These are phyloP conservation scores for Larix kaempferi DNA, from an alignment of 75 land plant species.

Conservation along the genomic window DNA sequence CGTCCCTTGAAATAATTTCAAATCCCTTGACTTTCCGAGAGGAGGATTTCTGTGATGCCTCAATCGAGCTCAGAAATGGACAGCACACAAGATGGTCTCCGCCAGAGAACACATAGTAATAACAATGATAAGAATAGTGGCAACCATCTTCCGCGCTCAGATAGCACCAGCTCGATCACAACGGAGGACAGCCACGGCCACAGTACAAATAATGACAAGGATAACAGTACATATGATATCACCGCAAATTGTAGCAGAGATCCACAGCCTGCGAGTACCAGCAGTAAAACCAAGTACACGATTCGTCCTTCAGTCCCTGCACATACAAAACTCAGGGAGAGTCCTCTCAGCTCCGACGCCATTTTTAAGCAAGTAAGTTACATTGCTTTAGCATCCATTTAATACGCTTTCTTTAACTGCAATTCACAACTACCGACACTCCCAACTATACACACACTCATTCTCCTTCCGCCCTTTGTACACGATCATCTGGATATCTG, in stretches of 20 bases:
- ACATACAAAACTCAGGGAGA: constrained; percentile 62
- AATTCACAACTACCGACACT: background rate
- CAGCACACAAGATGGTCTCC: too few relatives aligned
- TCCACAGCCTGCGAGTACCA: too few relatives aligned
- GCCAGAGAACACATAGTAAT: too few relatives aligned
- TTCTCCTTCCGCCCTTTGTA: background rate
- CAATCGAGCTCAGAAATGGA: too few relatives aligned
- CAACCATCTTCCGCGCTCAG: background rate
- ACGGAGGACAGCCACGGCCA: background rate
- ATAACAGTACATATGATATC: background rate
- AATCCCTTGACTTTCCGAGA: too few relatives aligned
- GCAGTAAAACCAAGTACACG: constrained; percentile 1
- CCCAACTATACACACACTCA: background rate
- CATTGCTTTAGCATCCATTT: background rate
- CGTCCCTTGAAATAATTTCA: too few relatives aligned
- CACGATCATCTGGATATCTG: background rate
- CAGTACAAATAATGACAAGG: background rate
- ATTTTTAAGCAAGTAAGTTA: constrained; percentile 67
- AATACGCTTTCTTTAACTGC: background rate
- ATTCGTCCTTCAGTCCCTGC: constrained; percentile 61
- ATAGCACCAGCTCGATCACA: background rate
- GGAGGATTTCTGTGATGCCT: too few relatives aligned
- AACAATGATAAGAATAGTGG: too few relatives aligned
- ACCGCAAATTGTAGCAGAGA: background rate
- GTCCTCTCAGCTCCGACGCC: constrained; percentile 83